Evolutionary conservation across 2,329 filamentous ascomycete species (phyloP).

Genomic region (Tolypocladium album): DNA sequence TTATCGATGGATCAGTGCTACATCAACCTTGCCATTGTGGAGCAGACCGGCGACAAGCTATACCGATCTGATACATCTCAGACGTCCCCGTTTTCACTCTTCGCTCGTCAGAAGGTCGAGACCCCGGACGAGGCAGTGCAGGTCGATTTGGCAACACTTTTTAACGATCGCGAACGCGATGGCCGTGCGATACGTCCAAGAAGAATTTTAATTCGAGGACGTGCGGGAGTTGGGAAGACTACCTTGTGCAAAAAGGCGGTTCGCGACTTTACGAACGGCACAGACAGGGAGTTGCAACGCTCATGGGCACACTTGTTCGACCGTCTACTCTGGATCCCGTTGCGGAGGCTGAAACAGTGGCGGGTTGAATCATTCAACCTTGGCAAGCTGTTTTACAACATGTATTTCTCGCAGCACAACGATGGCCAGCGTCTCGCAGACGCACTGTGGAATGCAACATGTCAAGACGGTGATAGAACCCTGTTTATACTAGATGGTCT

Average conservation of each 20-base stretch:
- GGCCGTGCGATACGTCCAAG: constrained; percentile 9
- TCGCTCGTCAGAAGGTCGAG: constrained; percentile 15
- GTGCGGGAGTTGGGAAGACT: constrained; percentile 27
- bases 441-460: not conserved
- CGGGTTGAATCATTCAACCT: not conserved
- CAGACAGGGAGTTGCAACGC: not conserved
- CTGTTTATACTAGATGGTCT: constrained; percentile 32
- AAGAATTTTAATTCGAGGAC: constrained; percentile 24
- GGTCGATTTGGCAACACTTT: constrained; percentile 15
- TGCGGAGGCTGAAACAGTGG: constrained; percentile 20
- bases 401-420: constrained; percentile 15
- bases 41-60: constrained; percentile 6
- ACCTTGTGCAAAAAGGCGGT: constrained; percentile 31
- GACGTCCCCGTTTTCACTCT: constrained; percentile 15
- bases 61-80: not conserved
- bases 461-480: constrained; percentile 10
- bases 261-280: constrained; percentile 16
- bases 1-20: constrained; percentile 25
- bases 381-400: constrained; percentile 10
- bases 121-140: constrained; percentile 9
- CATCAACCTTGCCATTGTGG: constrained; percentile 27
- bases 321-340: constrained; percentile 26
- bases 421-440: constrained; percentile 6
- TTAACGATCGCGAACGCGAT: constrained; percentile 12
- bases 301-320: constrained; percentile 16